Conservation (phyloP, 305 asterid species). For the Nicotiana rustica region DNA sequence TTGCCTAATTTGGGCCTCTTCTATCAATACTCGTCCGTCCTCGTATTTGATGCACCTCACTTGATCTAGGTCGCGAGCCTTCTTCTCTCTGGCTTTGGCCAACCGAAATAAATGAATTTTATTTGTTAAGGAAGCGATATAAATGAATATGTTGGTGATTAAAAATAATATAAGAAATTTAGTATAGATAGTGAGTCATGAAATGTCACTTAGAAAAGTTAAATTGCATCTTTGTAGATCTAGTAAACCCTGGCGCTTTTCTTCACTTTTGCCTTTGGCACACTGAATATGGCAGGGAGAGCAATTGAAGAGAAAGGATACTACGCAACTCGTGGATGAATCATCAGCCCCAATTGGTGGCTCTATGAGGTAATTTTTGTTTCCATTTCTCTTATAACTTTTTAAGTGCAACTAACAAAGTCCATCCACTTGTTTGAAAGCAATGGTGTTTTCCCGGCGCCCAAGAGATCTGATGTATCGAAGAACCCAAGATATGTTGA, state of each 20-base stretch:
- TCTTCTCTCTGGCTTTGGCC: too few relatives aligned
- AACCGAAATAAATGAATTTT: neutral
- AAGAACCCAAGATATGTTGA: slow-evolving; percentile 64
- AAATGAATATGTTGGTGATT: neutral
- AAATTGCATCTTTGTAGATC: neutral
- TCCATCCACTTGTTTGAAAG: slow-evolving; percentile 47
- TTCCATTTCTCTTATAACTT: slow-evolving; percentile 20
- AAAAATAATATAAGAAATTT: neutral
- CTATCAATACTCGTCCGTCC: too few relatives aligned
- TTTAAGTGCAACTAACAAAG: slow-evolving; percentile 27
- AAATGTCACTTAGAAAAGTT: neutral
- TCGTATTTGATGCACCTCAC: too few relatives aligned
- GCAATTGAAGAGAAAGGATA: slow-evolving; percentile 67
- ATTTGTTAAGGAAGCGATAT: neutral
- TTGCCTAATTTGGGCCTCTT: too few relatives aligned
- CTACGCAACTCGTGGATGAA: slow-evolving; percentile 58
- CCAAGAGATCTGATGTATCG: slow-evolving; percentile 56
- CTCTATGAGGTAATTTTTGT: slow-evolving; percentile 52
- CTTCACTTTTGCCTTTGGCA: slow-evolving; percentile 11
- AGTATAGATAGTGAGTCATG: neutral
- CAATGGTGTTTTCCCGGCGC: slow-evolving; percentile 55
- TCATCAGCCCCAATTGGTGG: slow-evolving; percentile 49
- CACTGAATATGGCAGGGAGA: slow-evolving; percentile 66
- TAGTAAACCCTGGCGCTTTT: neutral
- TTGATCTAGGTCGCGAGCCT: too few relatives aligned